Evolutionary conservation across 176 grass and related monocot species (phyloP).

Genomic region (Ensete glaucum): DNA sequence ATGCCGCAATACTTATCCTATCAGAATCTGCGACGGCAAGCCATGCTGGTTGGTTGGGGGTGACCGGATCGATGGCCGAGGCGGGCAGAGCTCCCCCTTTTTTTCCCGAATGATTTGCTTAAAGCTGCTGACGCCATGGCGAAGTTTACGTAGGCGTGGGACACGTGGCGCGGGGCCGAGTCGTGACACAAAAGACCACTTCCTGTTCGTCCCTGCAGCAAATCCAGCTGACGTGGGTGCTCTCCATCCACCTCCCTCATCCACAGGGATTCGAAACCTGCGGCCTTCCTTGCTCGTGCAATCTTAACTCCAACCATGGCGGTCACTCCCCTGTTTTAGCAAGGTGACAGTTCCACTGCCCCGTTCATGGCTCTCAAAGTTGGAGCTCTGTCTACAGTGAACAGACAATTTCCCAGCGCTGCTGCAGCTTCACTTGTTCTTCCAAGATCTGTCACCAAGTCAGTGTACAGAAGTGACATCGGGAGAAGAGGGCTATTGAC

Average conservation of each 20-base stretch:
- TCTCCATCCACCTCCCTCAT: not conserved
- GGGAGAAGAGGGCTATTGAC: slow-evolving; percentile 51
- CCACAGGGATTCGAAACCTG: not conserved
- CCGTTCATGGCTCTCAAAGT: slow-evolving; percentile 12
- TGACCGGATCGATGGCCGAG: no score
- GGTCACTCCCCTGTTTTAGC: not conserved
- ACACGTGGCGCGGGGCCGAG: no score
- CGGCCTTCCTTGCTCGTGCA: not conserved
- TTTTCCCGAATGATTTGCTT: no score
- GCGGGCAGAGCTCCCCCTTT: no score
- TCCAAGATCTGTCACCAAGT: slow-evolving; percentile 17
- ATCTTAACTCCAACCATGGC: not conserved
- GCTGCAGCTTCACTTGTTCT: not conserved
- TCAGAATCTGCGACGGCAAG: no score
- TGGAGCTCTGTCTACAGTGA: not conserved
- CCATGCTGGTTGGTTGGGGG: no score
- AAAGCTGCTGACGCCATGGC: no score
- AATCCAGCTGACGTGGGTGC: not conserved
- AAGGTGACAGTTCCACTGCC: not conserved
- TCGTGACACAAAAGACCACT: no score
- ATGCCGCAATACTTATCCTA: no score
- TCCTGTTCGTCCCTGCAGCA: no score
- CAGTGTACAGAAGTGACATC: slow-evolving; percentile 33
- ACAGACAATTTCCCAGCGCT: not conserved
- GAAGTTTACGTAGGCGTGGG: no score